Percentiles rank a stretch among this genome's conserved stretches.
Evolutionary conservation across 148 eudicot species (phyloP).

Genomic region (Diospyros lotus): DNA sequence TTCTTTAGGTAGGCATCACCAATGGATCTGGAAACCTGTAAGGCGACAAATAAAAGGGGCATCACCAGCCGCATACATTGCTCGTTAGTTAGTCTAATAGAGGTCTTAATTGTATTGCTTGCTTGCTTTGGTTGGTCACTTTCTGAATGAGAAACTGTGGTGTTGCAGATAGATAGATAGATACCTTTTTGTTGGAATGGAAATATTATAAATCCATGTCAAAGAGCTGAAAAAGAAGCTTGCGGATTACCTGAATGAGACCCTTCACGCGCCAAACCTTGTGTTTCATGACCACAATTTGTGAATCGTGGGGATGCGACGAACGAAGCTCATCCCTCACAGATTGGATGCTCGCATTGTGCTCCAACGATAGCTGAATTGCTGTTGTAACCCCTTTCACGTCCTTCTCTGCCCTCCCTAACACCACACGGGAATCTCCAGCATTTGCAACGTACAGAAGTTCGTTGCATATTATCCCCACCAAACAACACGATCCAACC

Average conservation of each 20-base stretch:
- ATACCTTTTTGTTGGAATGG: no score
- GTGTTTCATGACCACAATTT: conserved; percentile 69
- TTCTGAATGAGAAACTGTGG: no score
- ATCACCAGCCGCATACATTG: neutral
- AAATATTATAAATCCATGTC: no score
- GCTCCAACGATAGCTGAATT: conserved; percentile 73
- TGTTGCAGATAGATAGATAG: no score
- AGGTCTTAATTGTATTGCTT: no score
- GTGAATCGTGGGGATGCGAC: conserved; percentile 65
- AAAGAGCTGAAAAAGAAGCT: no score
- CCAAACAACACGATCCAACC: conserved; percentile 79
- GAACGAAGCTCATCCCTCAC: conserved; percentile 62
- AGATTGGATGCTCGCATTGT: conserved; percentile 59
- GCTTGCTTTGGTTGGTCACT: no score
- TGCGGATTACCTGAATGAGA: conserved; percentile 59
- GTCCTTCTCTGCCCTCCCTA: conserved; percentile 52
- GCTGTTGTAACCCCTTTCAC: conserved; percentile 31
- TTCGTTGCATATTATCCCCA: conserved; percentile 61
- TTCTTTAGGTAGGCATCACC: conserved; percentile 86
- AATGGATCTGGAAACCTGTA: conserved; percentile 78
- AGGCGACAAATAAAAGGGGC: neutral
- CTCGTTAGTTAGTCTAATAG: no score
- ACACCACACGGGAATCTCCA: conserved; percentile 84
- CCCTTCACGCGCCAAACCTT: conserved; percentile 95
- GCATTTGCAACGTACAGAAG: conserved; percentile 61